These are phyloP conservation scores for Neonectria hederae DNA, from an alignment of 2,329 filamentous ascomycete species.

Conservation along the genomic window DNA sequence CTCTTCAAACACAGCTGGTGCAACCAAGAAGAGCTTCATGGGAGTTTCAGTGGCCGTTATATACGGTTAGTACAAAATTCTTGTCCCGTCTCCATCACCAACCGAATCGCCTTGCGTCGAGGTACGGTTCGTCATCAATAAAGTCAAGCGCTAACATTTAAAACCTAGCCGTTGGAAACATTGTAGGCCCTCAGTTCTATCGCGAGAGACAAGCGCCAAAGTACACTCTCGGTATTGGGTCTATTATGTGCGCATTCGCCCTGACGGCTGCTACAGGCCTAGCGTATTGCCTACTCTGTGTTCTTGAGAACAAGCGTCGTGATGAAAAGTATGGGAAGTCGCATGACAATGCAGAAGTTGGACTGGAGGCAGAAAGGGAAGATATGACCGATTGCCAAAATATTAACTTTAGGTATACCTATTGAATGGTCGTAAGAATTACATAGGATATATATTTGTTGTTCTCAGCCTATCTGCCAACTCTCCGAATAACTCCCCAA, in stretches of 20 bases:
- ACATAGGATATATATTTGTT: background rate
- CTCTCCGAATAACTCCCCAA: too few relatives aligned
- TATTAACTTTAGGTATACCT: conserved; percentile 30
- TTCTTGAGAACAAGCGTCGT: conserved; percentile 37
- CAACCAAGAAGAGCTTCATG: conserved; percentile 46
- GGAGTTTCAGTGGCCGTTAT: conserved; percentile 41
- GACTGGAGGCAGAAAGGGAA: conserved; percentile 15
- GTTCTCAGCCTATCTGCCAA: too few relatives aligned
- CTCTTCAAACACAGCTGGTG: conserved; percentile 44
- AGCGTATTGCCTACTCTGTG: conserved; percentile 34
- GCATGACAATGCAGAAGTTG: conserved; percentile 5
- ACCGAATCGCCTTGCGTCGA: too few relatives aligned
- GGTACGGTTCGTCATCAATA: too few relatives aligned
- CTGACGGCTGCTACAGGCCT: conserved; percentile 37
- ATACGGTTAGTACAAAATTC: conserved; percentile 31
- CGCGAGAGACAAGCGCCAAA: conserved; percentile 39
- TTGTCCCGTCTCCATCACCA: too few relatives aligned
- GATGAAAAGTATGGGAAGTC: conserved; percentile 24
- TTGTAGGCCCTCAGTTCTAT: conserved; percentile 45
- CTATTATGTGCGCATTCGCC: conserved; percentile 43
- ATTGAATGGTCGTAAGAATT: background rate
- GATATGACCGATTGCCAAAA: conserved; percentile 35
- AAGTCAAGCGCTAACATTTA: background rate
- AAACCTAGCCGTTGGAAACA: conserved; percentile 42
- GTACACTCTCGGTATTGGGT: conserved; percentile 42